A percentile compares a stretch with the other conserved stretches of the same genome.
phyloP scores from a whole-genome alignment of 2,329 filamentous ascomycete genomes.

The Fusarium decemcellulare region DNA sequence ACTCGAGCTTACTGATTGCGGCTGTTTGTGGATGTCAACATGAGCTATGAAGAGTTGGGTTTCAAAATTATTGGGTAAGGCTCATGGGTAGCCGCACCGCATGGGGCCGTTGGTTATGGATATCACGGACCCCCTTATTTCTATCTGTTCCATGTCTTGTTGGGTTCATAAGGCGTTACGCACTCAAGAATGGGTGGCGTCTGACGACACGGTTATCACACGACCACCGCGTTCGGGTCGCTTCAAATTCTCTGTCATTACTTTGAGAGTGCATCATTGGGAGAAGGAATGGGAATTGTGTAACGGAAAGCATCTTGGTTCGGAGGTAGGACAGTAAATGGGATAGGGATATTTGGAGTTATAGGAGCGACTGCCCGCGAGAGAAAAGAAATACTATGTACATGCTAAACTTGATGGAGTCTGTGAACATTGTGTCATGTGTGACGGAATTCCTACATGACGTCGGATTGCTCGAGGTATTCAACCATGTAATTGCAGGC shows the following conservation, averaged over 20 bases:
- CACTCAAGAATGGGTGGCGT: constrained; percentile 25
- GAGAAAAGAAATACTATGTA: constrained; percentile 32
- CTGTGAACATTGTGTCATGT: not conserved
- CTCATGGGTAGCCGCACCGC: not conserved
- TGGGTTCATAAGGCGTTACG: constrained; percentile 28
- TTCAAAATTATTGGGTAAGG: constrained; percentile 4
- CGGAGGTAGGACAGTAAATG: constrained; percentile 19
- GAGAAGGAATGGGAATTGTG: constrained; percentile 16
- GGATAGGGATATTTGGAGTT: constrained; percentile 35
- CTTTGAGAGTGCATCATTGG: constrained; percentile 33
- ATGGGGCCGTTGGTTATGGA: not conserved
- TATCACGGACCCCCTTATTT: constrained; percentile 8
- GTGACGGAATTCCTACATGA: too few relatives aligned
- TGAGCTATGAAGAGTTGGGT: constrained; percentile 43
- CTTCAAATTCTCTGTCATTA: constrained; percentile 32
- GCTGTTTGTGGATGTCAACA: constrained; percentile 67
- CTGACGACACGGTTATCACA: constrained; percentile 21
- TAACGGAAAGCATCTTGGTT: constrained; percentile 31
- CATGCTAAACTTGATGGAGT: constrained; percentile 5
- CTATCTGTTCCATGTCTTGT: constrained; percentile 10
- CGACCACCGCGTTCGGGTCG: constrained; percentile 16
- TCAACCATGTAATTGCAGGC: too few relatives aligned
- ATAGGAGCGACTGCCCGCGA: constrained; percentile 32
- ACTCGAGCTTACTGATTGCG: constrained; percentile 64
- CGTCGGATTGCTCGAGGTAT: too few relatives aligned